phyloP scores from a whole-genome alignment of 257 asterid genomes.

The Primulina tabacum region DNA sequence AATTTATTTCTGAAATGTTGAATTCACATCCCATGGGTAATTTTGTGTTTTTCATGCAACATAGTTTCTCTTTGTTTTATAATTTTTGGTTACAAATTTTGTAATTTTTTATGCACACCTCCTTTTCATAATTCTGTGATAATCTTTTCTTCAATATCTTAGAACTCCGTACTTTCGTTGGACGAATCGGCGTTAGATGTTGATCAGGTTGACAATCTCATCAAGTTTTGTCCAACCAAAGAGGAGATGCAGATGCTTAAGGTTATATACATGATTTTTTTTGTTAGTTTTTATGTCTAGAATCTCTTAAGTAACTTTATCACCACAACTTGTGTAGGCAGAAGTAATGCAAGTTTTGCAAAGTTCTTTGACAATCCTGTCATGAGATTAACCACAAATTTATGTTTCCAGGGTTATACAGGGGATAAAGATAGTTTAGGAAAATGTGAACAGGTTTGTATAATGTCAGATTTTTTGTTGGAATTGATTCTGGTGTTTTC shows the following conservation, averaged over 20 bases:
- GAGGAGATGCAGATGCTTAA: conserved; percentile 93
- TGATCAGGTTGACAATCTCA: conserved; percentile 94
- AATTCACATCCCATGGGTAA: background rate
- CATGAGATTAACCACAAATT: conserved; percentile 23
- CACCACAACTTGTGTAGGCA: conserved; percentile 23
- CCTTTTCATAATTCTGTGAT: conserved; percentile 11
- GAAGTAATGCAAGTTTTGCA: conserved; percentile 14
- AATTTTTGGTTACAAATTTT: background rate
- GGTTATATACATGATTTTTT: conserved; percentile 38
- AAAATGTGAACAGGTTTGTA: conserved; percentile 85
- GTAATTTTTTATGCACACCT: background rate
- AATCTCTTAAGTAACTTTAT: conserved; percentile 5
- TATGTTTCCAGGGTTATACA: conserved; percentile 68
- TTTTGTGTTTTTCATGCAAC: background rate
- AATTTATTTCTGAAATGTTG: too few relatives aligned
- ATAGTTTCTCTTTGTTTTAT: background rate
- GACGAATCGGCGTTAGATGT: conserved; percentile 88
- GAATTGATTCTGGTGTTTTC: conserved; percentile 8
- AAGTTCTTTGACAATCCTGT: conserved; percentile 4
- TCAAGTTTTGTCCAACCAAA: conserved; percentile 93
- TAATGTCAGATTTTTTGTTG: background rate
- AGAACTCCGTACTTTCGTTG: conserved; percentile 84
- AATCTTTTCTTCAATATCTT: conserved; percentile 26
- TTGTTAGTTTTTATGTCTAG: conserved; percentile 15
- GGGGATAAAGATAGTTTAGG: conserved; percentile 85